Evolutionary conservation across 176 grass and related monocot genomes (phyloP).

Genomic region (Zea luxurians): DNA sequence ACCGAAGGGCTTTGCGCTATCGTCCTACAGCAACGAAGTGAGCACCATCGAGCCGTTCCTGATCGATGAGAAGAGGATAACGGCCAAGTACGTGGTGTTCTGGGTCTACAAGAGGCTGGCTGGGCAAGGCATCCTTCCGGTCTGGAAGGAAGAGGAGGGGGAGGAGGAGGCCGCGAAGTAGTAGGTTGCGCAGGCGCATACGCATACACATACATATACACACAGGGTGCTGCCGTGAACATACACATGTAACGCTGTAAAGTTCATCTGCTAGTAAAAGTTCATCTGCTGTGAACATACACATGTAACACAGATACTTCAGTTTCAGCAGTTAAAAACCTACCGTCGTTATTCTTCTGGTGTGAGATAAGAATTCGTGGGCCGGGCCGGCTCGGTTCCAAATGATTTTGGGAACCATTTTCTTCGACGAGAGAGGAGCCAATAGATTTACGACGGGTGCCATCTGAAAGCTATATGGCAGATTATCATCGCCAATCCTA

Average conservation of each 20-base stretch:
- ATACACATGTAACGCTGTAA: conserved; percentile 37
- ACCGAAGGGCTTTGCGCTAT: conserved; percentile 83
- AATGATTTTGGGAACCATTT: not conserved
- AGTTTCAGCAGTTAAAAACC: conserved; percentile 13
- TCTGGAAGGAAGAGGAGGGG: conserved; percentile 54
- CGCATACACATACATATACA: not conserved
- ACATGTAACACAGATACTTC: conserved; percentile 37
- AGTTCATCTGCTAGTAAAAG: conserved; percentile 31
- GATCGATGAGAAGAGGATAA: conserved; percentile 84
- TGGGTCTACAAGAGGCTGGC: conserved; percentile 93
- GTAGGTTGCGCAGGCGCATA: not conserved
- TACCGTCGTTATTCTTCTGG: not conserved
- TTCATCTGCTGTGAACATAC: conserved; percentile 20
- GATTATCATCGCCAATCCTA: conserved; percentile 11
- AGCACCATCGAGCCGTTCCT: conserved; percentile 94
- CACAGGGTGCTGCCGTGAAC: not conserved
- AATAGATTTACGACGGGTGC: conserved; percentile 7
- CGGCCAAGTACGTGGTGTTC: conserved; percentile 66
- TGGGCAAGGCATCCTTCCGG: conserved; percentile 83
- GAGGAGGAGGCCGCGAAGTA: conserved; percentile 22
- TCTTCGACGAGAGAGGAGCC: not conserved
- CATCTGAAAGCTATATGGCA: conserved; percentile 32
- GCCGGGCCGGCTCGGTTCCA: not conserved
- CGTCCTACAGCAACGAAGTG: conserved; percentile 61
- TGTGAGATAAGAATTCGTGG: not conserved